Evolutionary conservation across 169 alveolate species (phyloP), one percentile per base, ranked within the genome.

Genomic region (Amoebophrya sp.): DNA sequence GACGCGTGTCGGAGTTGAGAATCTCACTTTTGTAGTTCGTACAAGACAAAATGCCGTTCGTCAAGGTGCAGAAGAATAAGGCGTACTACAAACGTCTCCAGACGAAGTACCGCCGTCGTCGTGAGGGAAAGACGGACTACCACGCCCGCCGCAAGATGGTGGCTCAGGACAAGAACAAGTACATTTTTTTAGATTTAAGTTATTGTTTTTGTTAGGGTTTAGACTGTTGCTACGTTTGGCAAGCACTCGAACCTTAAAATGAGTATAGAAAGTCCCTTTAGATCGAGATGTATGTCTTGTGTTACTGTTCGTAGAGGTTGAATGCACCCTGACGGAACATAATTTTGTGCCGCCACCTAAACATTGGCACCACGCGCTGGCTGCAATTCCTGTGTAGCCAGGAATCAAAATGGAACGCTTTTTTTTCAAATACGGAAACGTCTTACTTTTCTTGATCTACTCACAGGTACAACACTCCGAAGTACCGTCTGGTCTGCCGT

Each of bases 51-150:
- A 92, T 92, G 93, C 90, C 93, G 89, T 92, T 92, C 76, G 94
- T 92, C 89, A 92, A 92, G 90, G 92, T 92, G 94, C 83, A 78
- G 92, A 99, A 99, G 98, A 98, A 96, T 94, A 98, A 96, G 95
- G 99, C 99, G 91, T 99, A 99, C 97, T 99, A 97, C 97, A 98
- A 98, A 96, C 98, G 99, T 95, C 99, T 96, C 97, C 99, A 99
- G 96, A 99, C 98, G 94, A 97, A 98, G 95, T 98, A 96, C 97
- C 98, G 99, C 96, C 97, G 99, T 94, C 97, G 99, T 96, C 97
- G 99, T 92, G 99, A 98, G 98, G 99, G 99, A 77, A 98, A 98
- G 98, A 99, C 99, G 40, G 99, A 99, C 95, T 99, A 98, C 97
- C 97, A 97, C 93, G 99, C 99, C 92, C 98, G 99, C 94, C 97